Base-by-base conservation (phyloP, 1,139 yeast species). In the Torulaspora globosa region DNA sequence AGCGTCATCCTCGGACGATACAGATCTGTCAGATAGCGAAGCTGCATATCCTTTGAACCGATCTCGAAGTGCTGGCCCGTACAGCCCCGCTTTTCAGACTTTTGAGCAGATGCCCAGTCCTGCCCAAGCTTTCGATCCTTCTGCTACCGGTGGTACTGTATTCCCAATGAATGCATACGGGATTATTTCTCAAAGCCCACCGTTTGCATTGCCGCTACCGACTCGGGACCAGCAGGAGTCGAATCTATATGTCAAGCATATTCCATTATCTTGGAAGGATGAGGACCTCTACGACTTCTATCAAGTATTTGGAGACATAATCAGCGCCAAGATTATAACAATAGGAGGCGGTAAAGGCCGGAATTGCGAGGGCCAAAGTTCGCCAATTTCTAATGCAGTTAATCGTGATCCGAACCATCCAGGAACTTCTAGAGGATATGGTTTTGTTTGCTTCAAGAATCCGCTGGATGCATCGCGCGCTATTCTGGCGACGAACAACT, bases 391-490 rank as follows among this genome's bases (percentile, higher is more conserved):
- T 15, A 36, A 23, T 2, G 48, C 47, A 28, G 45, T 35, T 14
- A 54, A 49, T 26, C 41, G 44, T n/a, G 38, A 36, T 21, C 11
- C 28, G 5, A 31, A 32, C 1, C 43, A 54, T 5, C 16, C 54
- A 24, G 71, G 71, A 0, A 29, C 55, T 0, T 68, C 77, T 0
- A 68, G 73, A 46, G 79, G 79, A 0, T 76, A 71, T 55, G 80
- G 79, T 0, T 75, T 76, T 58, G 79, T 76, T 11, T 74, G 78
- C 47, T 76, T 70, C 56, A 67, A 67, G 44, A 68, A 70, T 30
- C 71, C 76, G 8, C 52, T 69, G 8, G 75, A 73, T 55, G 79
- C 79, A 0, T 72, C 76, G 1, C 64, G 68, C 34, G 79, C 79
- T 0, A 58, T 75, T 28, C 59, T 72, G 16, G 65, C 68, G 11